These are phyloP conservation scores for Calonectria ilicicola DNA, from an alignment of 2,329 filamentous ascomycete genomes.

Conservation along the genomic window DNA sequence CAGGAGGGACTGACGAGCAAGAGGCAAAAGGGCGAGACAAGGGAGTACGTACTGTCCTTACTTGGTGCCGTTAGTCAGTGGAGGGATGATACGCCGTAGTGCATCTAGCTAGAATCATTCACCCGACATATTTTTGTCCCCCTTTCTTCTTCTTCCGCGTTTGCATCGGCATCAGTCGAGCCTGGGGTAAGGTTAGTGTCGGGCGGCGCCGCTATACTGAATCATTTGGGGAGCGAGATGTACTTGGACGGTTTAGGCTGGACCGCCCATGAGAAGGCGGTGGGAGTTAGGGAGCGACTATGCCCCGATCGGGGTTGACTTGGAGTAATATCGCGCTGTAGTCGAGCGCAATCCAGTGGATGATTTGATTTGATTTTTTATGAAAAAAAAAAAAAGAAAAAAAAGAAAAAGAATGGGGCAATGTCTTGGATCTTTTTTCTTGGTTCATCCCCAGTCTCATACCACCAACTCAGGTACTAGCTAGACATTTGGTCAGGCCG, in stretches of 20 bases:
- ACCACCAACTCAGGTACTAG: background rate
- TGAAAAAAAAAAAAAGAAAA: background rate
- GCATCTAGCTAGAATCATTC: background rate
- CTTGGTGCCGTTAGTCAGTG: background rate
- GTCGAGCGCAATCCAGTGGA: background rate
- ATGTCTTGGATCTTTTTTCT: background rate
- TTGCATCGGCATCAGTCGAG: background rate
- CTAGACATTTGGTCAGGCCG: background rate
- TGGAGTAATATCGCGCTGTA: background rate
- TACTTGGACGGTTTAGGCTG: background rate
- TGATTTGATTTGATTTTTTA: background rate
- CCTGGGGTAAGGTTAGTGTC: background rate
- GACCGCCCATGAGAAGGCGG: background rate
- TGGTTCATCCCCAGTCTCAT: background rate
- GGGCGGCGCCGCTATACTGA: slow-evolving; percentile 16
- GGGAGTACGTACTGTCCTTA: too few relatives aligned
- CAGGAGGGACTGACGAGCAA: background rate
- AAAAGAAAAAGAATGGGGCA: background rate
- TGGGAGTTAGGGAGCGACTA: background rate
- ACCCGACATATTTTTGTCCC: background rate
- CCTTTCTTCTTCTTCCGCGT: background rate
- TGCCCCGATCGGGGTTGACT: background rate
- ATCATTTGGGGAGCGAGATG: slow-evolving; percentile 4
- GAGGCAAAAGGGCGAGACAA: background rate
- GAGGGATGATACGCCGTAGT: background rate